A percentile compares a stretch with the other conserved stretches of the same genome.
These are phyloP conservation scores for Parsonsia alboflavescens DNA, from an alignment of 257 asterid genomes.

Conservation along the genomic window DNA sequence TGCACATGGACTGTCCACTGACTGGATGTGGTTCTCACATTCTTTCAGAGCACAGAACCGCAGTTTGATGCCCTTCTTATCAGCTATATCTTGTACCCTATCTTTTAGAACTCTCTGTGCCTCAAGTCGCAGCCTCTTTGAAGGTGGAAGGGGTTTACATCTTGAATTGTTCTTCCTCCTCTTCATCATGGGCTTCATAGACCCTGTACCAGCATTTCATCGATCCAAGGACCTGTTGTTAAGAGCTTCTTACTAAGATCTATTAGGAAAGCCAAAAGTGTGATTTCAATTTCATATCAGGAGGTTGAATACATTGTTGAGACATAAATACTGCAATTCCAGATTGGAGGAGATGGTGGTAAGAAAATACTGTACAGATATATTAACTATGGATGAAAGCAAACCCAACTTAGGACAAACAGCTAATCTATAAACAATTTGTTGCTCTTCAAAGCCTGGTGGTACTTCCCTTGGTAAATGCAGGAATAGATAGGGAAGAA, in stretches of 20 bases:
- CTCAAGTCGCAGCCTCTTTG: slow-evolving; percentile 90
- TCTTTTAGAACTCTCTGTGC: slow-evolving; percentile 97
- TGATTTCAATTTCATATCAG: slow-evolving; percentile 1
- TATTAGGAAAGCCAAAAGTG: slow-evolving; percentile 25
- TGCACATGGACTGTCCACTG: slow-evolving; percentile 86
- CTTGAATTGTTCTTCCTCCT: slow-evolving; percentile 58
- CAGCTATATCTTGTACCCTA: slow-evolving; percentile 96
- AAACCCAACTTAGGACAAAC: neutral
- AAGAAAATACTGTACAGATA: neutral
- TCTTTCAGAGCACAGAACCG: slow-evolving; percentile 92
- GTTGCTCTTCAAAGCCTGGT: neutral
- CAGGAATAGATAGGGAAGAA: neutral
- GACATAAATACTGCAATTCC: neutral
- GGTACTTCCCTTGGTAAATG: neutral
- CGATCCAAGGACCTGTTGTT: slow-evolving; percentile 76
- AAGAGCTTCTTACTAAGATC: slow-evolving; percentile 52
- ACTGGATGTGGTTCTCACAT: slow-evolving; percentile 83
- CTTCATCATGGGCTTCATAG: slow-evolving; percentile 55
- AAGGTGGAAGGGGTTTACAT: slow-evolving; percentile 90
- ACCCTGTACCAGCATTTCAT: slow-evolving; percentile 94
- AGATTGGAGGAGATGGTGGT: neutral
- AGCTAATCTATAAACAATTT: neutral
- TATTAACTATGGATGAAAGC: neutral
- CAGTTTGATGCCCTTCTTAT: slow-evolving; percentile 89
- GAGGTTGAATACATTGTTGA: neutral